Evolutionary conservation across 2,329 filamentous ascomycete species (phyloP).

Genomic region (Davidsoniella virescens): DNA sequence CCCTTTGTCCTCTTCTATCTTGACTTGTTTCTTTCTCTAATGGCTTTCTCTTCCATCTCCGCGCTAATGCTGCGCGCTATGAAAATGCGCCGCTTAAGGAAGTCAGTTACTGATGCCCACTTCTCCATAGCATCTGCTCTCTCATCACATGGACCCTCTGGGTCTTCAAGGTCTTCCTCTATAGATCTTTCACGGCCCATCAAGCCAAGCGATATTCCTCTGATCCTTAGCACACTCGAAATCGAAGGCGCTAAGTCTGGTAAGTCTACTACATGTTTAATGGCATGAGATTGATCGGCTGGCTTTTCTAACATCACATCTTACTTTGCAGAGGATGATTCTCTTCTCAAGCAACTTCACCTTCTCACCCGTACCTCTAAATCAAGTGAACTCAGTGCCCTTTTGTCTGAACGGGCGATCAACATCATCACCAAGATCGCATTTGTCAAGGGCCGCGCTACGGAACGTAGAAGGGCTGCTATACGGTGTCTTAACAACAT

Average conservation of each 20-base stretch:
- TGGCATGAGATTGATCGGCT: neutral
- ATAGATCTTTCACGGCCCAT: neutral
- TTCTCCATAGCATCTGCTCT: slow-evolving; percentile 10
- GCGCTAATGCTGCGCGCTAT: slow-evolving; percentile 6
- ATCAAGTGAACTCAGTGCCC: neutral
- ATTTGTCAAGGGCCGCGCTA: slow-evolving; percentile 10
- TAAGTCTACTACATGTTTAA: neutral
- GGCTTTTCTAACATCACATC: neutral
- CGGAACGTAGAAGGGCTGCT: slow-evolving; percentile 7
- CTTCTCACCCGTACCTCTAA: slow-evolving; percentile 10
- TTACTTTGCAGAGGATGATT: slow-evolving; percentile 3
- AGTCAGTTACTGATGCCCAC: slow-evolving; percentile 11
- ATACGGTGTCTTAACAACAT: slow-evolving; percentile 14
- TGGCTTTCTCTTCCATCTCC: slow-evolving; percentile 3
- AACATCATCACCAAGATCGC: slow-evolving; percentile 9
- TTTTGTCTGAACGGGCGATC: slow-evolving; percentile 9
- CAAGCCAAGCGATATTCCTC: slow-evolving; percentile 9
- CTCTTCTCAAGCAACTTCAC: slow-evolving; percentile 10
- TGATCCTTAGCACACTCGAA: slow-evolving; percentile 6
- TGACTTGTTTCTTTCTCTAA: neutral
- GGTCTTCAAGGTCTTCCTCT: neutral
- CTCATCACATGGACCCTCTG: neutral
- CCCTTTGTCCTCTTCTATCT: neutral
- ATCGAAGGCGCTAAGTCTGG: slow-evolving; percentile 6
- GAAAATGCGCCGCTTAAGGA: slow-evolving; percentile 7